Evolutionary conservation across 352 stramenopile genomes (phyloP).

Genomic region (Pythium scleroteichum): DNA sequence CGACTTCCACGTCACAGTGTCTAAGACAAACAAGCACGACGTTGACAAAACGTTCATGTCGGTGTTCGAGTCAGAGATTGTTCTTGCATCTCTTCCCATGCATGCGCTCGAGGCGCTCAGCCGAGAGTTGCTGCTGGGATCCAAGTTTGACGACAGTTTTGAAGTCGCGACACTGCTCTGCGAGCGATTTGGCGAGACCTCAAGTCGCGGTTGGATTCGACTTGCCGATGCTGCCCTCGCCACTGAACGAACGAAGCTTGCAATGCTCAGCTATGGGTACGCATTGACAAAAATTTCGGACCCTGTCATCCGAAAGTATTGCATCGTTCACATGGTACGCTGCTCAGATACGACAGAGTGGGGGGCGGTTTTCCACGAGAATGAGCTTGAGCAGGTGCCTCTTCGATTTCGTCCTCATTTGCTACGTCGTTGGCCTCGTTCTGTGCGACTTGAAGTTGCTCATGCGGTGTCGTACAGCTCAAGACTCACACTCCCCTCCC

Average conservation of each 20-base stretch:
- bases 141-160: conserved; percentile 22
- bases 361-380: conserved; percentile 24
- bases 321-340: conserved; percentile 14
- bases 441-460: conserved; percentile 1
- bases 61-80: conserved; percentile 1
- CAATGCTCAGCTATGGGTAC: conserved; percentile 29
- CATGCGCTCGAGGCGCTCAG: conserved; percentile 29
- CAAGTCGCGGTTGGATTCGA: conserved; percentile 29
- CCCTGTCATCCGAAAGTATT: conserved; percentile 13
- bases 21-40: conserved; percentile 41
- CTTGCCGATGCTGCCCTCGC: conserved; percentile 26
- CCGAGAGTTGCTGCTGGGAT: conserved; percentile 26
- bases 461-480: conserved; percentile 6
- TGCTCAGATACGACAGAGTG: conserved; percentile 30
- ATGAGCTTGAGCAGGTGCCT: conserved; percentile 26
- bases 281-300: conserved; percentile 12
- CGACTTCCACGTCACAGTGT: conserved; percentile 58
- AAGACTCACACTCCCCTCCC: conserved; percentile 11
- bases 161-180: conserved; percentile 17
- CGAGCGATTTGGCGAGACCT: conserved; percentile 15
- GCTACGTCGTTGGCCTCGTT: conserved; percentile 19
- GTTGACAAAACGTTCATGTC: conserved; percentile 50
- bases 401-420: conserved; percentile 1
- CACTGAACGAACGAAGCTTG: conserved; percentile 21
- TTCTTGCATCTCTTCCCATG: conserved; percentile 25